phyloP scores from a whole-genome alignment of 208 protist genomes.

The Leishmania amazonensis region DNA sequence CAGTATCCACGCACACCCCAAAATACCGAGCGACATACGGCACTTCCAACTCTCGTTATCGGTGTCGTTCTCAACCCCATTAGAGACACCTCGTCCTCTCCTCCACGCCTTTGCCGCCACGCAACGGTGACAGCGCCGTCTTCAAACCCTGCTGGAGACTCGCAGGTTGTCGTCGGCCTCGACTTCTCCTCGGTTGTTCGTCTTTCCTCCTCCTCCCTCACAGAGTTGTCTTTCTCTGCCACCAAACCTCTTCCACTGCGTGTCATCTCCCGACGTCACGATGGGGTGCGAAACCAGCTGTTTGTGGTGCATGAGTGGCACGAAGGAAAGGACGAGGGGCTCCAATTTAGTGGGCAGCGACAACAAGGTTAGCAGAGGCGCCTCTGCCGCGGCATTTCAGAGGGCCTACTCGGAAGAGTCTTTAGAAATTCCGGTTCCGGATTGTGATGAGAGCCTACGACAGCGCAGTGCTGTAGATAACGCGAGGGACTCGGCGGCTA shows the following conservation, averaged over 20 bases:
- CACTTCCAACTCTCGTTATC: neutral
- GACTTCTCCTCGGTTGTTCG: neutral
- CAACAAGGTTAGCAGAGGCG: neutral
- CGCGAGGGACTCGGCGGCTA: neutral
- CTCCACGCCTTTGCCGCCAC: neutral
- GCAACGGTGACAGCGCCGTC: neutral
- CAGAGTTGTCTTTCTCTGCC: neutral
- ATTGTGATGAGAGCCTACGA: neutral
- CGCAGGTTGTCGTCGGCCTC: neutral
- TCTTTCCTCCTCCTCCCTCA: neutral
- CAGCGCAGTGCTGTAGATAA: neutral
- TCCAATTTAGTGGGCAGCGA: neutral
- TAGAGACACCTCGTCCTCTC: neutral
- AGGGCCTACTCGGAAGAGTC: conserved; percentile 5
- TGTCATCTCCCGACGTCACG: conserved; percentile 1
- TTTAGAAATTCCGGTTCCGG: conserved; percentile 23
- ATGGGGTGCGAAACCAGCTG: conserved; percentile 45
- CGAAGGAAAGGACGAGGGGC: conserved; percentile 11
- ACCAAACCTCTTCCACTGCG: neutral
- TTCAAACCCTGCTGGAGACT: neutral
- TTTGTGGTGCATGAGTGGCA: conserved; percentile 20
- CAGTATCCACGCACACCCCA: neutral
- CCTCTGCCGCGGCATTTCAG: neutral
- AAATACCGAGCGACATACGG: neutral
- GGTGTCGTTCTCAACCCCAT: neutral